Percentiles rank a stretch among this genome's conserved stretches.
phyloP scores from a whole-genome alignment of 1,139 yeast species.

The Pichia sp. region DNA sequence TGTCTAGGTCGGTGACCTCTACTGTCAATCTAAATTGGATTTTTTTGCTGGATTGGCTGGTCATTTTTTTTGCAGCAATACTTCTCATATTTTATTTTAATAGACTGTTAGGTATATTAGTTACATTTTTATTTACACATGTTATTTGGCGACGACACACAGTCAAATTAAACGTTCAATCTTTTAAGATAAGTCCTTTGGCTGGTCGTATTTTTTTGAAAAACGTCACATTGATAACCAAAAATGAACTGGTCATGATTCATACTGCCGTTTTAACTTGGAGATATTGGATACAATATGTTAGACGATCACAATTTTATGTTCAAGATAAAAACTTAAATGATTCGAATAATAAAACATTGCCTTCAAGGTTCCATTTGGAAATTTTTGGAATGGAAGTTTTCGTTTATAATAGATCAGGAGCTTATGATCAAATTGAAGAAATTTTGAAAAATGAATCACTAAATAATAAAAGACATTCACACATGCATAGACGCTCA shows the following conservation, averaged over 20 bases:
- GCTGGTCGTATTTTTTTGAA: slow-evolving; percentile 81
- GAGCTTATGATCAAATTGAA: slow-evolving; percentile 65
- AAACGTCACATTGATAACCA: slow-evolving; percentile 63
- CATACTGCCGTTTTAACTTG: slow-evolving; percentile 74
- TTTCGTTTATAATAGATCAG: slow-evolving; percentile 71
- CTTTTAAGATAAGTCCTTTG: slow-evolving; percentile 65
- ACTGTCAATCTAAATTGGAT: slow-evolving; percentile 48
- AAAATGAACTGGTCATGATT: slow-evolving; percentile 63
- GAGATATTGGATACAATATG: slow-evolving; percentile 75
- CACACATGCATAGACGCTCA: neutral
- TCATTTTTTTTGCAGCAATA: slow-evolving; percentile 55
- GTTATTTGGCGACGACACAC: slow-evolving; percentile 58
- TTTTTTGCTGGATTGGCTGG: slow-evolving; percentile 75
- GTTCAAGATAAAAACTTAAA: slow-evolving; percentile 25
- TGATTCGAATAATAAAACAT: slow-evolving; percentile 36
- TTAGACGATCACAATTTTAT: slow-evolving; percentile 42
- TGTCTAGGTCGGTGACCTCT: slow-evolving; percentile 24
- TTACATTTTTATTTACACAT: slow-evolving; percentile 47
- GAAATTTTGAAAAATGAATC: slow-evolving; percentile 25
- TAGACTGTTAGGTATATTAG: slow-evolving; percentile 57
- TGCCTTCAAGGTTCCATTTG: slow-evolving; percentile 56
- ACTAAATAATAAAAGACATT: slow-evolving; percentile 1
- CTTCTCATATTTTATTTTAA: slow-evolving; percentile 72
- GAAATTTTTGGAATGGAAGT: slow-evolving; percentile 73
- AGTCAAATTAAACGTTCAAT: slow-evolving; percentile 58